Conservation (phyloP, 202 grass and related monocot species). For the Saccharum hybrid region DNA sequence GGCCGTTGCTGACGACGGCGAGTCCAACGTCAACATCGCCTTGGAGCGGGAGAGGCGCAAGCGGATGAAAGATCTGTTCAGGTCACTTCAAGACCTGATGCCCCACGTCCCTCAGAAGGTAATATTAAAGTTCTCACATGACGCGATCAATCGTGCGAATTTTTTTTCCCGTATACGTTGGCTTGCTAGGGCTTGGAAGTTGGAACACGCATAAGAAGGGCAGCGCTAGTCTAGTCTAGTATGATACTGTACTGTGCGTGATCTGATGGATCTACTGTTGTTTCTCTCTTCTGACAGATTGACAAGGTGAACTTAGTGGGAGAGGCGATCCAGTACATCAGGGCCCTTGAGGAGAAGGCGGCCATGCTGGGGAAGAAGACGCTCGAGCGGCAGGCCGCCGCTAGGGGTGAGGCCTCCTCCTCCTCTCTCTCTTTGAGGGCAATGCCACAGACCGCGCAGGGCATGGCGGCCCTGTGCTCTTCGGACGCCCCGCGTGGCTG, state of each 20-base stretch:
- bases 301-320: no score
- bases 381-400: background rate
- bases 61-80: background rate
- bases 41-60: background rate
- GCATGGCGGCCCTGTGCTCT: background rate
- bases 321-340: background rate
- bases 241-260: no score
- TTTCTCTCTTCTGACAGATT: no score
- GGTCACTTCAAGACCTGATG: background rate
- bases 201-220: no score
- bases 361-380: background rate
- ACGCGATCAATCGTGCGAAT: no score
- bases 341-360: background rate
- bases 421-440: background rate
- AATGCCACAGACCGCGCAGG: background rate
- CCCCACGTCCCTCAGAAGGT: background rate
- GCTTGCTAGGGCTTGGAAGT: no score
- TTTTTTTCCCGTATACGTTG: no score
- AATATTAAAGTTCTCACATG: background rate
- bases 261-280: no score
- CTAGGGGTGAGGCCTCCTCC: background rate
- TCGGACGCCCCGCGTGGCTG: background rate
- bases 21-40: background rate
- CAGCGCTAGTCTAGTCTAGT: no score
- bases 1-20: background rate